Conservation (phyloP, 495 filamentous ascomycete species). For the Xylaria castorea region DNA sequence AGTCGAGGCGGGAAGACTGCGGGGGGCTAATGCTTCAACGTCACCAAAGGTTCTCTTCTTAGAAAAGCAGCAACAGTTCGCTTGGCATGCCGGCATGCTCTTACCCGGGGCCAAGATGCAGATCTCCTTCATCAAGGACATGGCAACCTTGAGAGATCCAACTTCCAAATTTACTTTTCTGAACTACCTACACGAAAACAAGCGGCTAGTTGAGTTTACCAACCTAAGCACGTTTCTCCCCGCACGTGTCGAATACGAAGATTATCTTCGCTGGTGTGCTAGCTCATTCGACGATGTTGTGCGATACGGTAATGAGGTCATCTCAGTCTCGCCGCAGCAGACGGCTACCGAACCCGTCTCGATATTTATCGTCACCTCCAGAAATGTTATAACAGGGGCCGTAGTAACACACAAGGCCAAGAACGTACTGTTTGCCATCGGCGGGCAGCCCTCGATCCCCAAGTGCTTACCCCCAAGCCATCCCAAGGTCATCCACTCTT, state of each 20-base stretch:
- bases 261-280: constrained; percentile 94
- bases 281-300: constrained; percentile 79
- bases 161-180: constrained; percentile 93
- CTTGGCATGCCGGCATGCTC: constrained; percentile 96
- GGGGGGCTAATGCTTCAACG: constrained; percentile 41
- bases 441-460: constrained; percentile 82
- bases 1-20: constrained; percentile 51
- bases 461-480: constrained; percentile 65
- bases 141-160: constrained; percentile 87
- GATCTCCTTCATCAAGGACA: constrained; percentile 96
- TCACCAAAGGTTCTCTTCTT: constrained; percentile 79
- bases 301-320: constrained; percentile 76
- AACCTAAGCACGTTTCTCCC: constrained; percentile 91
- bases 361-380: constrained; percentile 54
- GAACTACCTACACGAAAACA: constrained; percentile 85
- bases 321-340: constrained; percentile 59
- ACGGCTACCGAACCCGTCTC: constrained; percentile 52
- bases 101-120: constrained; percentile 95
- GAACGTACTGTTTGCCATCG: constrained; percentile 87
- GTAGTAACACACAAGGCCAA: constrained; percentile 57
- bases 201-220: constrained; percentile 83
- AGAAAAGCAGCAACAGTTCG: constrained; percentile 82
- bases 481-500: constrained; percentile 81
- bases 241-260: constrained; percentile 86
- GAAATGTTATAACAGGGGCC: constrained; percentile 45